A percentile compares a stretch with the other conserved stretches of the same genome.
Evolutionary conservation across 768 basidiomycete species (phyloP).

Genomic region (Xerocomellus amylosporus): DNA sequence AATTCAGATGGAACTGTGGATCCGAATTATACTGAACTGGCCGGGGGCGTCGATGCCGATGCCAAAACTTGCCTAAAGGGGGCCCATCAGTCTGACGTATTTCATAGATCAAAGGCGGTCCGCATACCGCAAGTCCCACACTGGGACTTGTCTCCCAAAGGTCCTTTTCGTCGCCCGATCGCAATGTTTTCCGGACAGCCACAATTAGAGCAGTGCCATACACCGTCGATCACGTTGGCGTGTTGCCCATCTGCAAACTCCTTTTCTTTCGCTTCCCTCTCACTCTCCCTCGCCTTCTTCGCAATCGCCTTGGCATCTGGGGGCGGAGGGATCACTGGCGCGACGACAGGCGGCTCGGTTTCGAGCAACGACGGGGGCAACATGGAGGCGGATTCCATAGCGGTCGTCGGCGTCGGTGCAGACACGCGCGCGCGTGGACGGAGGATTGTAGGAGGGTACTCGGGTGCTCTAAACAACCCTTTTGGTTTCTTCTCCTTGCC

Average conservation of each 20-base stretch:
- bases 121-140: constrained; percentile 88
- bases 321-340: constrained; percentile 24
- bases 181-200: constrained; percentile 88
- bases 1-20: constrained; percentile 61
- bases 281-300: constrained; percentile 69
- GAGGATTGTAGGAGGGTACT: constrained; percentile 52
- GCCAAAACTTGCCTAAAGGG: constrained; percentile 80
- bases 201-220: constrained; percentile 96
- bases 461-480: constrained; percentile 71
- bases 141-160: constrained; percentile 84
- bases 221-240: constrained; percentile 74
- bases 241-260: constrained; percentile 84
- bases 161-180: constrained; percentile 83
- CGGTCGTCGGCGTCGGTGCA: constrained; percentile 66
- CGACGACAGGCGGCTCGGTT: constrained; percentile 50
- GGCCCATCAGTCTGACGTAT: constrained; percentile 2
- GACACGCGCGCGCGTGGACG: constrained; percentile 57
- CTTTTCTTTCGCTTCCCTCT: constrained; percentile 79
- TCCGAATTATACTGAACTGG: constrained; percentile 80
- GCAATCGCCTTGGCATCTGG: constrained; percentile 51
- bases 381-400: constrained; percentile 56
- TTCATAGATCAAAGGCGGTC: constrained; percentile 1
- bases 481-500: constrained; percentile 68
- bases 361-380: constrained; percentile 55
- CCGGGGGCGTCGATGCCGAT: constrained; percentile 76